Base-by-base conservation (phyloP, 2,329 filamentous ascomycete species). In the Sarocladium brachiariae region DNA sequence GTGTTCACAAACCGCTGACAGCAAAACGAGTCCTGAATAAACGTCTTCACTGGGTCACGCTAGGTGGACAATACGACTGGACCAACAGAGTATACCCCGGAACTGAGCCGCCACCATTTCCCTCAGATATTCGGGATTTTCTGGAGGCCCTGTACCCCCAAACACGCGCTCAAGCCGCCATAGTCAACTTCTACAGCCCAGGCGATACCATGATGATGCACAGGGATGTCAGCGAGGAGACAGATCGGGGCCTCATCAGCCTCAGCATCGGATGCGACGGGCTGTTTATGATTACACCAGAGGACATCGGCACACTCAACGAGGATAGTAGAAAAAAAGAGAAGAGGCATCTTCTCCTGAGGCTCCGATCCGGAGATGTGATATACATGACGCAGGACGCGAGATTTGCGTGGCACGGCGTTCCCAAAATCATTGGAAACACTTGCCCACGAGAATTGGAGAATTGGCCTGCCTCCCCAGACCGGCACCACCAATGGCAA, bases 21-120 rank as follows among this genome's bases (percentile, higher is more conserved):
- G 73, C 87, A 50, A 73, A 78, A 46, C 83, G 84, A 60, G 80
- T 92, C 25, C 74, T 97, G 38, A 80, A 84, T 52, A 86, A 84
- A 55, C 91, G 88, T 54, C 77, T 97, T 21, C 89, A 92, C 58
- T 99, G 93, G 93, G 80, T 95, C 37, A 97, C 92, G 0, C 78
- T 99, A 2, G 93, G 93, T 47, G 92, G 90, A 0, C 93, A 97
- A 65, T 97, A 97, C 66, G 88, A 97, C 70, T 97, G 92, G 93
- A 95, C 90, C 0, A 80, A 81, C 51, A 91, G 95, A 57, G 71
- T 80, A 11, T 97, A 97, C 62, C 90, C 91, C 0, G 65, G 73
- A 9, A 33, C 23, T 13, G 49, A 41, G 16, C 84, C 87, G 1
- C 89, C 89, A 0, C 60, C 70, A 0, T 96, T 96, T 58, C 91